Percentiles rank a stretch among this genome's conserved stretches.
These are phyloP conservation scores for Trichoderma sp. DNA, from an alignment of 2,329 filamentous ascomycete species.

Conservation along the genomic window DNA sequence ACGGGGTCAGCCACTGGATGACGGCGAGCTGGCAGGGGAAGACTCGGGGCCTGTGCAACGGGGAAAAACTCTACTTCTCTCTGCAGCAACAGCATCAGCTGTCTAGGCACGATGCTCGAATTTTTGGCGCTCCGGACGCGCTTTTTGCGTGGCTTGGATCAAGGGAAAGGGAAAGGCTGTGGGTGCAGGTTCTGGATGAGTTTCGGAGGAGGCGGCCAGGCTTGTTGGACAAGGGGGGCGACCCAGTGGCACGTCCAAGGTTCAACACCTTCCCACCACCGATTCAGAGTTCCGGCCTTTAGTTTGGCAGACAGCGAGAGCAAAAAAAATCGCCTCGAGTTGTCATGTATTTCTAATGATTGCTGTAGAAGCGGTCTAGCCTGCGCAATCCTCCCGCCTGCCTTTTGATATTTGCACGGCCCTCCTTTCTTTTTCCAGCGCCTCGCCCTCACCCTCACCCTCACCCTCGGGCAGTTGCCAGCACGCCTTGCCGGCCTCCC, in stretches of 20 bases:
- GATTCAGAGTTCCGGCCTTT: slow-evolving; percentile 17
- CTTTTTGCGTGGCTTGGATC: slow-evolving; percentile 28
- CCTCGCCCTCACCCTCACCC: not conserved
- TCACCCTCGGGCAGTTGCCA: slow-evolving; percentile 3
- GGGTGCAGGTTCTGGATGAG: slow-evolving; percentile 25
- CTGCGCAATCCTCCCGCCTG: not conserved
- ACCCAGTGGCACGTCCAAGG: slow-evolving; percentile 23
- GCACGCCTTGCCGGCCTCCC: not conserved
- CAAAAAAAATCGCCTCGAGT: slow-evolving; percentile 7
- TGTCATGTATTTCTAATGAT: not conserved
- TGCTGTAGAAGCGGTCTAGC: not conserved
- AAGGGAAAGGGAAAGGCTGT: slow-evolving; percentile 28
- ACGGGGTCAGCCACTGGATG: slow-evolving; percentile 22
- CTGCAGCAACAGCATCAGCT: slow-evolving; percentile 34
- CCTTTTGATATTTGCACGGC: not conserved
- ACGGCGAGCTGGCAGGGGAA: not conserved
- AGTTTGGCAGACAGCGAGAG: not conserved
- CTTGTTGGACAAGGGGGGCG: slow-evolving; percentile 29
- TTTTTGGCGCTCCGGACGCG: slow-evolving; percentile 32
- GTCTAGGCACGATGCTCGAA: slow-evolving; percentile 31
- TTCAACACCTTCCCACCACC: slow-evolving; percentile 20
- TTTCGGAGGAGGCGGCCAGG: slow-evolving; percentile 28
- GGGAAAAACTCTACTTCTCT: slow-evolving; percentile 28
- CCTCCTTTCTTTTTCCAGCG: slow-evolving; percentile 1
- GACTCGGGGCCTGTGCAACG: not conserved